Percentiles rank a stretch among this genome's conserved stretches.
These are phyloP conservation scores for Saturnispora ahearnii DNA, from an alignment of 805 yeast species.

Conservation along the genomic window DNA sequence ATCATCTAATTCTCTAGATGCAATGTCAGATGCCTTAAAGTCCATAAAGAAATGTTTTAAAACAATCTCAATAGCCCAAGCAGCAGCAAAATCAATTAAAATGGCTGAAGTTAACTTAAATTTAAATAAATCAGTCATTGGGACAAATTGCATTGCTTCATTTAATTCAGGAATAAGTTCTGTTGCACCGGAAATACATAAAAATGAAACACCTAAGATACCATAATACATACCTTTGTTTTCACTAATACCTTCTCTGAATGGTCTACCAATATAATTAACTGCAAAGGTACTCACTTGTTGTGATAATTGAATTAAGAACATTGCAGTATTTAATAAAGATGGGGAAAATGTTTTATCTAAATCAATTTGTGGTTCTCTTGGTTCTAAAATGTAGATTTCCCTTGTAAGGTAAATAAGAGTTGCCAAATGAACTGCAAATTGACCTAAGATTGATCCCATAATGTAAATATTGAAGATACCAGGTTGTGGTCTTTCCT, in stretches of 20 bases:
- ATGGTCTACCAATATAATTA: constrained; percentile 94
- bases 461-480: constrained; percentile 90
- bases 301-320: constrained; percentile 87
- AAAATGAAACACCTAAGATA: constrained; percentile 76
- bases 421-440: constrained; percentile 82
- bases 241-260: constrained; percentile 80
- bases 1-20: constrained; percentile 31
- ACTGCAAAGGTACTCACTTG: constrained; percentile 97
- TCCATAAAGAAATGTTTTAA: constrained; percentile 85
- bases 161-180: constrained; percentile 93
- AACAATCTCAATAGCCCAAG: constrained; percentile 71
- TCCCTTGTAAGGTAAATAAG: constrained; percentile 75
- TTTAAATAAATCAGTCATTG: constrained; percentile 70
- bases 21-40: constrained; percentile 86
- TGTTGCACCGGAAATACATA: constrained; percentile 86
- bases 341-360: constrained; percentile 87
- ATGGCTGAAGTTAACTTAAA: constrained; percentile 64
- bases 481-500: constrained; percentile 95
- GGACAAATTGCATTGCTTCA: constrained; percentile 85
- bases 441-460: constrained; percentile 96
- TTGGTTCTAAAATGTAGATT: constrained; percentile 83
- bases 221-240: constrained; percentile 98
- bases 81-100: constrained; percentile 63
- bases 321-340: constrained; percentile 90
- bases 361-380: constrained; percentile 81